A percentile compares a stretch with the other conserved stretches of the same genome.
Conservation (phyloP, 805 yeast species). For the Starmerella bombi region DNA sequence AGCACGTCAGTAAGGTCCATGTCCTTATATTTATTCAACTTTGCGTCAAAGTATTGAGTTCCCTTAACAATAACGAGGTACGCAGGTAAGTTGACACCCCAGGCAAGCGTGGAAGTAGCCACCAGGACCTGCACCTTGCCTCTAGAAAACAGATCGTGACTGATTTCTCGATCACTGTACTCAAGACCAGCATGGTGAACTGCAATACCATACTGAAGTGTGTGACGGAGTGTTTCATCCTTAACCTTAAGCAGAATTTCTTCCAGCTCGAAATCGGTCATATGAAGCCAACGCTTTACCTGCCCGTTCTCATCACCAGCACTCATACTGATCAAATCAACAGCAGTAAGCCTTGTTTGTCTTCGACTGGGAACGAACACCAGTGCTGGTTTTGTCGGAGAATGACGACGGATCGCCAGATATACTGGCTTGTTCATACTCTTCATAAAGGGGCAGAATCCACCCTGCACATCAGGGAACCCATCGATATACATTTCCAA, state of each 20-base stretch:
- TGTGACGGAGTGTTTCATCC: conserved; percentile 67
- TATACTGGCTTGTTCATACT: conserved; percentile 84
- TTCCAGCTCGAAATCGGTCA: conserved; percentile 52
- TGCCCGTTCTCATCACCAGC: conserved; percentile 43
- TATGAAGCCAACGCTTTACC: conserved; percentile 55
- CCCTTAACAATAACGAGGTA: conserved; percentile 68
- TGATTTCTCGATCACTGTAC: conserved; percentile 54
- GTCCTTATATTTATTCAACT: conserved; percentile 53
- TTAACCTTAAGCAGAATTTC: conserved; percentile 42
- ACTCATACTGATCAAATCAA: conserved; percentile 64
- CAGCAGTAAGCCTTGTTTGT: conserved; percentile 68
- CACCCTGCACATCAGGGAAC: conserved; percentile 62
- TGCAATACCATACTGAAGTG: conserved; percentile 69
- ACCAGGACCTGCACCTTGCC: conserved; percentile 58
- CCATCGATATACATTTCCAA: conserved; percentile 80
- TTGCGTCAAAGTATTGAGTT: conserved; percentile 48
- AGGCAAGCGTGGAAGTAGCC: conserved; percentile 73
- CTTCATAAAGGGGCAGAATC: conserved; percentile 70
- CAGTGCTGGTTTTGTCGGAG: conserved; percentile 71
- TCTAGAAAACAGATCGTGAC: conserved; percentile 57
- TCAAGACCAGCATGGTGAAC: conserved; percentile 74
- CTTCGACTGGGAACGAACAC: conserved; percentile 77
- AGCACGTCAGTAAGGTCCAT: conserved; percentile 73
- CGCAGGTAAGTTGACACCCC: conserved; percentile 80
- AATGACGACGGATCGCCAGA: conserved; percentile 82